Base-by-base conservation (phyloP, 2,329 filamentous ascomycete species). In the Hypocrella siamensis region DNA sequence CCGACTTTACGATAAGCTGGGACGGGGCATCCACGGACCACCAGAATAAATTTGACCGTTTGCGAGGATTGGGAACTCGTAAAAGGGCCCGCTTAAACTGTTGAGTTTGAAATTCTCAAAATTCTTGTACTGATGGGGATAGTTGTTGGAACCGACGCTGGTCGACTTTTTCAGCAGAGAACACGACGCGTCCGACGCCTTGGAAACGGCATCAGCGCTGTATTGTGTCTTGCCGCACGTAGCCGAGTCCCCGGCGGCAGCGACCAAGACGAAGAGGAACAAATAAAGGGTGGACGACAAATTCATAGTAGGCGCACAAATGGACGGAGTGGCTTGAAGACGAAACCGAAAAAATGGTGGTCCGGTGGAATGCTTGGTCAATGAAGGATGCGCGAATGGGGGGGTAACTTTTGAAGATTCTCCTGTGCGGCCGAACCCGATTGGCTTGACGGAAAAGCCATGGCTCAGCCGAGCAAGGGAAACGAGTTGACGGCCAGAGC, bases 91-190 rank as follows among this genome's bases (percentile, higher is more conserved):
- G 4, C 47, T 39, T 5, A 75, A 63, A 3, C 57, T 40, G n/a
- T 41, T 35, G 47, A 79, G 77, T 26, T 57, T 51, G 47, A 79
- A 77, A 14, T 67, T 70, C 45, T 78, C 72, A 42, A 65, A 65
- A 56, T 76, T 67, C 49, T 72, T 65, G 54, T 71, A 76, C 22
- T 51, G 50, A 46, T 76, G 70, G 0, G 71, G 71, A 47, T 76
- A 75, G 24, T 17, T 35, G 11, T 38, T 44, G 33, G 48, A 46
- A 38, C 59, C 57, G 26, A 49, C 50, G 25, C 46, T 46, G 18
- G 43, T 42, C 30, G 56, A 57, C 18, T 51, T 40, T 31, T 52
- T 38, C 46, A 70, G 61, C 43, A 68, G 61, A 15, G 51, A 46
- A 54, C 63, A 75, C 3, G 67, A 69, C 29, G 61, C 54, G 34